Percentiles rank a stretch among this genome's conserved stretches.
Conservation (phyloP, 371 early-diverging fungal species). For the Zychaea mexicana region DNA sequence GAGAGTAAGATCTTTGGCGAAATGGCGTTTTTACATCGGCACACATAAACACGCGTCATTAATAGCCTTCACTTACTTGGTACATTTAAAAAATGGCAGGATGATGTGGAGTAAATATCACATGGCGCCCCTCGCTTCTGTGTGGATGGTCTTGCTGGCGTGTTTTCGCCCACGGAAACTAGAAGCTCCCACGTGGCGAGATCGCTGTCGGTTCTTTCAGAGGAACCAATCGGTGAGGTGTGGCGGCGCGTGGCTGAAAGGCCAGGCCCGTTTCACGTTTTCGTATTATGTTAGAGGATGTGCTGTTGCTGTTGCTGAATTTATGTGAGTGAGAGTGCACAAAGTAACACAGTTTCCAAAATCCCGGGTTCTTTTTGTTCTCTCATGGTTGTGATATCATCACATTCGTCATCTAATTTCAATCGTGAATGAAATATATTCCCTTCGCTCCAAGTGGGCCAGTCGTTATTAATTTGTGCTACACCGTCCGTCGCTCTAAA, state of each 20-base stretch:
- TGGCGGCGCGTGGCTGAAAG: constrained; percentile 4
- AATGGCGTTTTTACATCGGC: constrained; percentile 5
- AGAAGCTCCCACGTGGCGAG: not conserved
- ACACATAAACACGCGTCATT: not conserved
- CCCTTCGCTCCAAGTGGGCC: constrained; percentile 3
- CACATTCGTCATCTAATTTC: constrained; percentile 3
- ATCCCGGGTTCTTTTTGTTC: not conserved
- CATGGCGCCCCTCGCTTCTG: not conserved
- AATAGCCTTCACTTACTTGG: not conserved
- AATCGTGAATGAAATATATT: constrained; percentile 10
- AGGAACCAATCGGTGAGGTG: constrained; percentile 2
- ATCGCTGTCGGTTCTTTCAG: not conserved
- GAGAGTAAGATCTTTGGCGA: not conserved
- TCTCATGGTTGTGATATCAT: not conserved
- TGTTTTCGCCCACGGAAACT: not conserved
- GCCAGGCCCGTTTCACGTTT: not conserved
- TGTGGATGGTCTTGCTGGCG: not conserved
- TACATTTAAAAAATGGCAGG: not conserved
- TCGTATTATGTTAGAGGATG: too few relatives aligned
- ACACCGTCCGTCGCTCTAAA: constrained; percentile 4
- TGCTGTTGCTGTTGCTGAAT: too few relatives aligned
- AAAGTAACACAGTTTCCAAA: not conserved
- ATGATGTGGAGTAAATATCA: not conserved
- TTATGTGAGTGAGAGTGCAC: too few relatives aligned
- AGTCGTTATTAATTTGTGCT: constrained; percentile 12